These are phyloP conservation scores for Taphrina betulina DNA, from an alignment of 1,139 yeast species.

Conservation along the genomic window DNA sequence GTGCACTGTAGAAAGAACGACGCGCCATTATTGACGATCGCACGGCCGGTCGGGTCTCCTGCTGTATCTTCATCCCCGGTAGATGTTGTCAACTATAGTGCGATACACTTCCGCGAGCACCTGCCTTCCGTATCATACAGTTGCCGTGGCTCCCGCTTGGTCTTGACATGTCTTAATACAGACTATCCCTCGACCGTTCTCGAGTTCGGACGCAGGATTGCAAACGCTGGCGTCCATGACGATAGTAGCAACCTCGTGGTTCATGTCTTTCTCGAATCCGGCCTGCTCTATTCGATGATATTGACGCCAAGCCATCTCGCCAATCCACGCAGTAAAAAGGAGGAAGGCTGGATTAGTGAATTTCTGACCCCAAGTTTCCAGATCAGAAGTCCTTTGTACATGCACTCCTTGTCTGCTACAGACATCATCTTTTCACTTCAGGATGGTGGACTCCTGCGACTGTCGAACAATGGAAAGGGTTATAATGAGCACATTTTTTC, in stretches of 20 bases:
- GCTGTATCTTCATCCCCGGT: neutral
- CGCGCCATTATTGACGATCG: neutral
- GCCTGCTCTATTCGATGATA: slow-evolving; percentile 29
- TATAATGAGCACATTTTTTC: slow-evolving; percentile 33
- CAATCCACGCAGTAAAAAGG: slow-evolving; percentile 6
- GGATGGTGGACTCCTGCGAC: slow-evolving; percentile 33
- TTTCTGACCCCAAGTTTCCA: slow-evolving; percentile 27
- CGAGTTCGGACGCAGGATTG: slow-evolving; percentile 13
- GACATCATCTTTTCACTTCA: slow-evolving; percentile 31
- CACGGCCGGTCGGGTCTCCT: neutral
- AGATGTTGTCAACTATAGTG: neutral
- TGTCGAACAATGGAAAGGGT: slow-evolving; percentile 28
- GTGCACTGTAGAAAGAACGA: neutral
- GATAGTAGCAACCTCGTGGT: slow-evolving; percentile 27
- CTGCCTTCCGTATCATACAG: slow-evolving; percentile 8
- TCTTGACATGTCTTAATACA: neutral
- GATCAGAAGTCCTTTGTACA: slow-evolving; percentile 31
- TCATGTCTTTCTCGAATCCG: slow-evolving; percentile 30
- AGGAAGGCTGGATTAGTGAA: slow-evolving; percentile 28
- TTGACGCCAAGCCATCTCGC: slow-evolving; percentile 29
- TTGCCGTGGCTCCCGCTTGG: slow-evolving; percentile 1
- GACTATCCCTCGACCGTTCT: slow-evolving; percentile 3
- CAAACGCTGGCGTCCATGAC: slow-evolving; percentile 20
- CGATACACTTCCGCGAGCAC: slow-evolving; percentile 3
- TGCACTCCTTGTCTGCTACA: slow-evolving; percentile 28